Base-by-base conservation (phyloP, 2,329 filamentous ascomycete species). In the Fusarium tanahbumbuense region DNA sequence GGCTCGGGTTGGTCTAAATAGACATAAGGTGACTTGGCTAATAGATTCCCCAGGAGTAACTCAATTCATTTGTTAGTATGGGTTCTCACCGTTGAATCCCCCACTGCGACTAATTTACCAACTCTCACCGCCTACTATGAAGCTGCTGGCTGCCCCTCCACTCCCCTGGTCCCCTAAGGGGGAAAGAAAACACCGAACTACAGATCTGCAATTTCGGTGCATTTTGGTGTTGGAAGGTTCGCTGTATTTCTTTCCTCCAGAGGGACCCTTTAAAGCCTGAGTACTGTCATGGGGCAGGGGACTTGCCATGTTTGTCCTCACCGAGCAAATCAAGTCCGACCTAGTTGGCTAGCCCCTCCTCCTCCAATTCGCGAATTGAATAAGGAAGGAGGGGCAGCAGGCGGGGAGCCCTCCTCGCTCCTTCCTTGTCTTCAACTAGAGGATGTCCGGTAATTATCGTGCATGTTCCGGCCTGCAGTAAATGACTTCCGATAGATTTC, bases 261-360 rank as follows among this genome's bases (percentile, higher is more conserved):
- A 37, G 34, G 34, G 34, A 37, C 34, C 34, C 34, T 37, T 37
- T n/a, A 37, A n/a, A n/a, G 34, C 18, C 34, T 37, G 16, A 11
- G 16, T 34, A 18, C 32, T 34, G 32, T 34, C 32, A 34, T 34
- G 9, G 27, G 63, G 48, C 54, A 32, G 45, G 58, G 32, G 57
- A 28, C 47, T 40, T 60, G 25, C 68, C 60, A 60, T 67, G 64
- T 71, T 71, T 34, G 63, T 67, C 32, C 70, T 75, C 73, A 75
- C 73, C 73, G 73, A 75, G 63, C 63, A 59, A 58, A 64, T 65
- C 59, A 67, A 41, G 52, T 37, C 34, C 18, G 34, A 37, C 6
- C 25, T 25, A 25, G 25, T 25, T 37, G 34, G 34, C 18, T 37
- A 74, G 70, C 73, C 73, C 73, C 73, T 75, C 73, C 68, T 74